These are phyloP conservation scores for Aspergillus sp. DNA, from an alignment of 2,329 filamentous ascomycete species.

Conservation along the genomic window DNA sequence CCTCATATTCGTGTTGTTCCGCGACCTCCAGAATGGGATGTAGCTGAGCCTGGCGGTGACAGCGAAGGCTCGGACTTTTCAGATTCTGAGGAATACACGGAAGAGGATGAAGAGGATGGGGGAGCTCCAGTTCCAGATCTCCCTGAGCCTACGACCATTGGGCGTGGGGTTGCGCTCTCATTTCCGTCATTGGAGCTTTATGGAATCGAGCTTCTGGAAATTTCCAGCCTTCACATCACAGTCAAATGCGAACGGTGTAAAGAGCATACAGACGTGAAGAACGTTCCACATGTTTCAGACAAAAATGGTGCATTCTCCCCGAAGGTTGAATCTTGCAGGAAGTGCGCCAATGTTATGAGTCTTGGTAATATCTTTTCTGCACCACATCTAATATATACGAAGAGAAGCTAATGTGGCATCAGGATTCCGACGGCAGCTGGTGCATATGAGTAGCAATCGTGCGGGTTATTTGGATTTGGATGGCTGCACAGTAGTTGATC, in stretches of 20 bases:
- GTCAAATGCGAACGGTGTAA: conserved; percentile 79
- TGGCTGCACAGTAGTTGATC: conserved; percentile 68
- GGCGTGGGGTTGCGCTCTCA: conserved; percentile 70
- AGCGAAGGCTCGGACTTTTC: conserved; percentile 40
- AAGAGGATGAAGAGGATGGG: conserved; percentile 40
- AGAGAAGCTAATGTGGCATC: neutral
- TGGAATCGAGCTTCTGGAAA: conserved; percentile 69
- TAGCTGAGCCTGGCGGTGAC: conserved; percentile 28
- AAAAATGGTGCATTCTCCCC: conserved; percentile 34
- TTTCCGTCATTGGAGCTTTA: conserved; percentile 74
- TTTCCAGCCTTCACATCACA: conserved; percentile 62
- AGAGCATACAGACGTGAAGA: conserved; percentile 64
- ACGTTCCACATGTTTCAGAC: conserved; percentile 53
- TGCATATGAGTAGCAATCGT: conserved; percentile 68
- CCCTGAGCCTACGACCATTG: conserved; percentile 43
- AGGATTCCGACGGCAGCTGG: conserved; percentile 62
- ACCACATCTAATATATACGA: neutral
- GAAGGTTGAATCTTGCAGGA: conserved; percentile 49
- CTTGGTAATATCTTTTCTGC: conserved; percentile 29
- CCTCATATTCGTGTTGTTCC: conserved; percentile 68
- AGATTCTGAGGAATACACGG: conserved; percentile 40
- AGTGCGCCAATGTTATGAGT: conserved; percentile 48
- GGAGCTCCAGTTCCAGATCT: conserved; percentile 30
- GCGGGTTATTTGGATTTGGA: conserved; percentile 75
- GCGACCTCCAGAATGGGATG: conserved; percentile 71